These are phyloP conservation scores for Peronospora farinosa DNA, from an alignment of 352 stramenopile genomes.

Conservation along the genomic window DNA sequence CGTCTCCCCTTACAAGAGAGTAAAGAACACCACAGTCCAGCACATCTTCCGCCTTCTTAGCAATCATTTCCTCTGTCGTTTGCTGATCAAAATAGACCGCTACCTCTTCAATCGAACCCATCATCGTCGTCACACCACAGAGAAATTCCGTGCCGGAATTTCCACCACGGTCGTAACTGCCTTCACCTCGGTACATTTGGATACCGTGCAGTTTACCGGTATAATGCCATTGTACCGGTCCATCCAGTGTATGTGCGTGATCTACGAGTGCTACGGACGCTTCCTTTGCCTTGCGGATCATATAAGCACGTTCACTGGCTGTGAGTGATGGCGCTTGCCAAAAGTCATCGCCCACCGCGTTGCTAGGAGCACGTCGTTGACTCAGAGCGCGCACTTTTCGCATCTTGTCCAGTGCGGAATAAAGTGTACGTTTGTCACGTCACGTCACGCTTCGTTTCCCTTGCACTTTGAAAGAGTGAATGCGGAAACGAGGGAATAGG, in stretches of 20 bases:
- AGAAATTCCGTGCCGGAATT: slow-evolving; percentile 51
- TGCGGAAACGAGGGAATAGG: slow-evolving; percentile 6
- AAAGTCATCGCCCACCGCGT: slow-evolving; percentile 1
- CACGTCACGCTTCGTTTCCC: slow-evolving; percentile 10
- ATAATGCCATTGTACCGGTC: slow-evolving; percentile 70
- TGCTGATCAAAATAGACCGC: slow-evolving; percentile 60
- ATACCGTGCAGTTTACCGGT: slow-evolving; percentile 67
- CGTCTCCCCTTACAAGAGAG: slow-evolving; percentile 38
- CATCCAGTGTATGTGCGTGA: slow-evolving; percentile 65
- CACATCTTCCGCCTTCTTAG: slow-evolving; percentile 58
- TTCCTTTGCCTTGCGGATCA: slow-evolving; percentile 64
- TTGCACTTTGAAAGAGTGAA: slow-evolving; percentile 8
- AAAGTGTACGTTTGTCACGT: slow-evolving; percentile 10
- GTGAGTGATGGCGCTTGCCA: slow-evolving; percentile 31
- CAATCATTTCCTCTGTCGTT: slow-evolving; percentile 50
- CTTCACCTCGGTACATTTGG: slow-evolving; percentile 77
- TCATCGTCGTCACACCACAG: slow-evolving; percentile 72
- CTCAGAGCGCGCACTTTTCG: slow-evolving; percentile 17
- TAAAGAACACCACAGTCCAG: slow-evolving; percentile 66
- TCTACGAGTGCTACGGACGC: slow-evolving; percentile 61
- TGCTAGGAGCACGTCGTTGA: slow-evolving; percentile 18
- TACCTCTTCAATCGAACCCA: slow-evolving; percentile 61
- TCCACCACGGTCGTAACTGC: slow-evolving; percentile 31
- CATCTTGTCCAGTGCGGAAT: slow-evolving; percentile 15
- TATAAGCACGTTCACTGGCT: slow-evolving; percentile 42